Evolutionary conservation across 2,329 filamentous ascomycete genomes (phyloP).

Genomic region (Cytospora piceicola): DNA sequence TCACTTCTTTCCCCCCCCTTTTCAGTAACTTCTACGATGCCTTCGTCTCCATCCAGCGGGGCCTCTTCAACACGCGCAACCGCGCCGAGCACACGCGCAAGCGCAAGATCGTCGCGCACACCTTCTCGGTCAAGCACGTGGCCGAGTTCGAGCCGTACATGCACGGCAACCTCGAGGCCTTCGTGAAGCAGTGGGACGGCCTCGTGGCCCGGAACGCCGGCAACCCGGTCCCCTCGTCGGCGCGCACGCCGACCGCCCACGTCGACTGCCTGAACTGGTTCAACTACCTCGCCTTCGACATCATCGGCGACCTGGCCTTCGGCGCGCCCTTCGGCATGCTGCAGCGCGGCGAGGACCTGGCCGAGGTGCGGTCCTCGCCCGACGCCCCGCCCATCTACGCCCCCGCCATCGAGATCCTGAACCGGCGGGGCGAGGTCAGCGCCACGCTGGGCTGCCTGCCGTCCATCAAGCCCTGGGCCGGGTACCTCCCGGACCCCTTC

Average conservation of each 20-base stretch:
- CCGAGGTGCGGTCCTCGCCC: constrained; percentile 69
- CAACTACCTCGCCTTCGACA: constrained; percentile 64
- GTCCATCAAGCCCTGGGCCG: constrained; percentile 75
- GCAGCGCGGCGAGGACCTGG: constrained; percentile 72
- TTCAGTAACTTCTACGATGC: constrained; percentile 83
- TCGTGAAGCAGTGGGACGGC: constrained; percentile 73
- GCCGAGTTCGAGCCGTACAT: constrained; percentile 90
- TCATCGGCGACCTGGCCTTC: constrained; percentile 65
- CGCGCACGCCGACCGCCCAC: constrained; percentile 54
- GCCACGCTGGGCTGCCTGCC: constrained; percentile 78
- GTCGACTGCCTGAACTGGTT: constrained; percentile 82
- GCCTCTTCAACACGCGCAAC: constrained; percentile 88
- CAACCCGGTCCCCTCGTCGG: constrained; percentile 41
- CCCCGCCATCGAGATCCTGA: constrained; percentile 84
- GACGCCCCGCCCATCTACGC: constrained; percentile 68
- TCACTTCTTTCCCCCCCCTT: background rate
- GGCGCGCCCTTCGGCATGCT: constrained; percentile 85
- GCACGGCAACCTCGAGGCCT: constrained; percentile 73
- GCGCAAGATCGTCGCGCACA: constrained; percentile 85
- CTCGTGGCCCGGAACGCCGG: constrained; percentile 51
- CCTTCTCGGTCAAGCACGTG: constrained; percentile 81
- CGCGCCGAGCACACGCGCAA: constrained; percentile 83
- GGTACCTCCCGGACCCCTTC: constrained; percentile 80
- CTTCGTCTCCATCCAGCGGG: constrained; percentile 84
- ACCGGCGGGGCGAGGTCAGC: constrained; percentile 84